Evolutionary conservation across 208 protist species (phyloP), one percentile per base, ranked within the genome.

Genomic region (Crithidia mellificae): DNA sequence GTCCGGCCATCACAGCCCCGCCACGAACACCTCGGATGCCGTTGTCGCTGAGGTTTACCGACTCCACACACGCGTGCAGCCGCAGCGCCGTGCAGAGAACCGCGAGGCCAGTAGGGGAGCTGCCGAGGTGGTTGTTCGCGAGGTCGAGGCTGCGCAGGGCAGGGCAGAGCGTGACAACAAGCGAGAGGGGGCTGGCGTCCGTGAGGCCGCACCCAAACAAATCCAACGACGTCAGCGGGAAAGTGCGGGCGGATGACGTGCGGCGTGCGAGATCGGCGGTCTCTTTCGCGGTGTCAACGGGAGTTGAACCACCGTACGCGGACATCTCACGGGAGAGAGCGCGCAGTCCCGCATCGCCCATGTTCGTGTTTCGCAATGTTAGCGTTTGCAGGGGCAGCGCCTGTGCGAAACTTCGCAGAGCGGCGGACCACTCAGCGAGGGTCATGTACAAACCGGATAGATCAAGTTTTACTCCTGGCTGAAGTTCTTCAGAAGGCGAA

Each of bases 71-170:
- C 11, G 54, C 49, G 63, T 92, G 86, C n/a, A 73, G 46, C 20
- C 53, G 59, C 52, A 84, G 49, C 4, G 73, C 73, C 19, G 57
- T 68, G 47, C 73, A 86, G 6, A 85, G 56, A 27, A 77, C 24
- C 2, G 76, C 34, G 1, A 89, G 41, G 6, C 70, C 68, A 7
- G 39, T 52, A 3, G 70, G 56, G 14, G 38, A 63, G 22, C 67
- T 51, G 24, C 86, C 83, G n/a, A 88, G 36, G 41, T 65, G 63
- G 57, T 92, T 92, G 46, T 58, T 36, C 2, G 86, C 80, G 4
- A 92, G 29, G 67, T 85, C 62, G 19, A 92, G 50, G 14, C 47
- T 25, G 19, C 24, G 43, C 17, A 92, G 55, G 22, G 55, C 64
- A 5, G 74, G 55, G 9, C 78, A 67, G 22, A 75, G 58, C 9